phyloP scores from a whole-genome alignment of 2,329 filamentous ascomycete genomes.

The Elsinoe necatrix region DNA sequence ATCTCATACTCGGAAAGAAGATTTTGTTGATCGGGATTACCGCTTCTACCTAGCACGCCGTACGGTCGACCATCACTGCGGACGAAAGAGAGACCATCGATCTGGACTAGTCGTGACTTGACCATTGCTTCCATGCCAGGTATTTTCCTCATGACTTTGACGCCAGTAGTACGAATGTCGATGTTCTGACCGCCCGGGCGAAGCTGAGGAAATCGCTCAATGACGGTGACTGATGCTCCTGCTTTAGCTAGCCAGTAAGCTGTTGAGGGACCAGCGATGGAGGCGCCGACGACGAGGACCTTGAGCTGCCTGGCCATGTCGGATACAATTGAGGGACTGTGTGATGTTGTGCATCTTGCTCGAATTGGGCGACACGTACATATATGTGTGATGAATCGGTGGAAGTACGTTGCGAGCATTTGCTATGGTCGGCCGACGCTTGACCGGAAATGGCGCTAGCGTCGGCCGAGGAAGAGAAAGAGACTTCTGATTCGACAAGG shows the following conservation, averaged over 20 bases:
- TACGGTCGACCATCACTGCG: constrained; percentile 23
- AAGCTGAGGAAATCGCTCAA: constrained; percentile 30
- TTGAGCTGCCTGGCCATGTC: constrained; percentile 19
- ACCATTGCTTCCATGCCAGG: constrained; percentile 28
- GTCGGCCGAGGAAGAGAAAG: too few relatives aligned
- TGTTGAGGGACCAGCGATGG: constrained; percentile 30
- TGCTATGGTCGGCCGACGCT: too few relatives aligned
- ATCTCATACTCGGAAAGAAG: constrained; percentile 34
- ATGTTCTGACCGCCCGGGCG: constrained; percentile 28
- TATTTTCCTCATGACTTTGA: constrained; percentile 31
- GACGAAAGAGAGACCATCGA: constrained; percentile 29
- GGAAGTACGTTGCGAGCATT: too few relatives aligned
- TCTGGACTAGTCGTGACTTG: constrained; percentile 21
- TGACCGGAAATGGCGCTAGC: too few relatives aligned
- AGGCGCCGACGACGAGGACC: constrained; percentile 31
- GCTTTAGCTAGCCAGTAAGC: constrained; percentile 30
- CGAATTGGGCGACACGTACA: too few relatives aligned
- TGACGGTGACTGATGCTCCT: constrained; percentile 29
- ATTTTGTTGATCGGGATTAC: constrained; percentile 28
- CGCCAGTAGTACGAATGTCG: constrained; percentile 30
- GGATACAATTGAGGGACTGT: too few relatives aligned
- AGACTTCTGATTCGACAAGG: too few relatives aligned
- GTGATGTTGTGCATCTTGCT: too few relatives aligned
- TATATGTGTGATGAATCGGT: too few relatives aligned
- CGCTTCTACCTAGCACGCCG: constrained; percentile 27